A percentile compares a stretch with the other conserved stretches of the same genome.
phyloP scores from a whole-genome alignment of 2,329 filamentous ascomycete species.

The Colletotrichum tamarilloi region DNA sequence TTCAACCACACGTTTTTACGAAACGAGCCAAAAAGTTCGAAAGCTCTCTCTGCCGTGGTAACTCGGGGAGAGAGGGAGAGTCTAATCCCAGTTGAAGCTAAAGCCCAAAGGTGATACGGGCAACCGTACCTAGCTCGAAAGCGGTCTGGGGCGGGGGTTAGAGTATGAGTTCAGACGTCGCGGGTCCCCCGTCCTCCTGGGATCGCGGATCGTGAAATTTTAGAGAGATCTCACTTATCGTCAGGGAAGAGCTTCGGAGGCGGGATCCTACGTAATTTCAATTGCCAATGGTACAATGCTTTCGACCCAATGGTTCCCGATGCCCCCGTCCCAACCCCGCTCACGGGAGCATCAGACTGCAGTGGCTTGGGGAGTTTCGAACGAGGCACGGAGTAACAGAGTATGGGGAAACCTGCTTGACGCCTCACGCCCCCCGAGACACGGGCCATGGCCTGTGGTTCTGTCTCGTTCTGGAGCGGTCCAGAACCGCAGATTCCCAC shows the following conservation, averaged over 20 bases:
- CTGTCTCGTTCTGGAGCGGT: constrained; percentile 15
- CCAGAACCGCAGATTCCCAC: background rate
- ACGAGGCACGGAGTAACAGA: background rate
- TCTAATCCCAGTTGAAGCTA: background rate
- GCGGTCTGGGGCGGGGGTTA: background rate
- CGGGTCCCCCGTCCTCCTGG: background rate
- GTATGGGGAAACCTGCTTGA: constrained; percentile 17
- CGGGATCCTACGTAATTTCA: constrained; percentile 19
- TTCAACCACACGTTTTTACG: constrained; percentile 1
- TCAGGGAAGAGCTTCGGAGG: background rate
- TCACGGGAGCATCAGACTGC: background rate
- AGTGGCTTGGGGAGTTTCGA: background rate
- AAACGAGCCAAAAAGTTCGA: background rate
- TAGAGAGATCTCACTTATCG: constrained; percentile 14
- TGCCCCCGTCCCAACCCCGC: background rate
- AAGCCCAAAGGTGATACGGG: background rate
- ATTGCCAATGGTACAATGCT: constrained; percentile 19
- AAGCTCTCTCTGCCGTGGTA: background rate
- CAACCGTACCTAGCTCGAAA: constrained; percentile 1
- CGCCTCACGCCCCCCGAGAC: constrained; percentile 13
- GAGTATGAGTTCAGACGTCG: background rate
- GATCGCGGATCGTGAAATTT: constrained; percentile 14
- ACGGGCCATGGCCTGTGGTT: background rate
- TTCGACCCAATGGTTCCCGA: background rate
- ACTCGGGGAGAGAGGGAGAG: background rate